These are phyloP conservation scores for Amylostereum areolatum DNA, from an alignment of 1,284 basidiomycete species.

Conservation along the genomic window DNA sequence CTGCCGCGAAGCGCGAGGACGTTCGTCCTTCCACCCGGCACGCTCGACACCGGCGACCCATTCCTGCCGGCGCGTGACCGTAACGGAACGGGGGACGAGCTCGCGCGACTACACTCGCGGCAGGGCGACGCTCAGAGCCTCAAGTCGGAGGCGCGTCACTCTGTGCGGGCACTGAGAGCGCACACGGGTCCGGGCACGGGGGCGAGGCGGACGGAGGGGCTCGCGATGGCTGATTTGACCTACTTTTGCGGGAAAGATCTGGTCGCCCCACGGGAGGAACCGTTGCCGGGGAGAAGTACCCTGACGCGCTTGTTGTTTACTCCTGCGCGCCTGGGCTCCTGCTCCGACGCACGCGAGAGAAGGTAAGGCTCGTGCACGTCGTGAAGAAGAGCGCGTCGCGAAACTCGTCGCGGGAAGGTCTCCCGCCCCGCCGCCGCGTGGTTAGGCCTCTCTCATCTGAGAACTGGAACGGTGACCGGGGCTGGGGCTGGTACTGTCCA, in stretches of 20 bases:
- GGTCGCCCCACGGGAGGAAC: conserved; percentile 37
- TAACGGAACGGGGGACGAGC: conserved; percentile 59
- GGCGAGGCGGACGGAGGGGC: conserved; percentile 28
- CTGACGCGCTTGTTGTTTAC: conserved; percentile 67
- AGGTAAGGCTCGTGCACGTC: conserved; percentile 59
- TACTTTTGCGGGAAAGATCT: conserved; percentile 64
- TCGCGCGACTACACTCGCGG: conserved; percentile 66
- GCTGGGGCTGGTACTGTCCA: neutral
- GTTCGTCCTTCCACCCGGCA: conserved; percentile 66
- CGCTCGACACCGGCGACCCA: conserved; percentile 66
- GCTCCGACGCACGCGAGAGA: conserved; percentile 59
- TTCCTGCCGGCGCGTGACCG: conserved; percentile 56
- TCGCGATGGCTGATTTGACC: conserved; percentile 75
- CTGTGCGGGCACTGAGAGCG: conserved; percentile 56
- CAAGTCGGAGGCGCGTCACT: conserved; percentile 67
- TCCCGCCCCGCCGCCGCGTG: conserved; percentile 30
- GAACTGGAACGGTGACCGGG: neutral
- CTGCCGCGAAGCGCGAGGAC: conserved; percentile 47
- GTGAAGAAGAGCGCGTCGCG: conserved; percentile 55
- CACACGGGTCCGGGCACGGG: conserved; percentile 12
- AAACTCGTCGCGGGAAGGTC: conserved; percentile 57
- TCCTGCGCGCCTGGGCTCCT: conserved; percentile 67
- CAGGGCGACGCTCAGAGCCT: conserved; percentile 61
- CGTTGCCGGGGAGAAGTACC: conserved; percentile 57
- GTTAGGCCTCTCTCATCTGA: neutral